Evolutionary conservation across 352 stramenopile genomes (phyloP).

Genomic region (Labyrinthula sp.): DNA sequence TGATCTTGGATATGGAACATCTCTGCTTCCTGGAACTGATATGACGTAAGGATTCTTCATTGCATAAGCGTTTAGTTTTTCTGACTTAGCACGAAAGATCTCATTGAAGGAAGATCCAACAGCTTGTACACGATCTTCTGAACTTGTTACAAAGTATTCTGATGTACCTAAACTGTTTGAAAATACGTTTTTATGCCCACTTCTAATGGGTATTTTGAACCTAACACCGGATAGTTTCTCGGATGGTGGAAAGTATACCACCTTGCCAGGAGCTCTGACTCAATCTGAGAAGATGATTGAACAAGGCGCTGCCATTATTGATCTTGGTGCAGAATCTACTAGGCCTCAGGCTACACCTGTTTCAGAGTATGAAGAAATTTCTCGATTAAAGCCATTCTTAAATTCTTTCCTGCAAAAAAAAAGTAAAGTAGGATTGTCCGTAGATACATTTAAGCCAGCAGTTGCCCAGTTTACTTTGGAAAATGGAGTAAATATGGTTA

Average conservation of each 20-base stretch:
- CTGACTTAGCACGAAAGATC: slow-evolving; percentile 7
- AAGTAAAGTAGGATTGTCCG: slow-evolving; percentile 54
- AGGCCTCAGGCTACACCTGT: slow-evolving; percentile 73
- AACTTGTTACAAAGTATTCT: background rate
- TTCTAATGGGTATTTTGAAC: slow-evolving; percentile 95
- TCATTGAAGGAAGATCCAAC: slow-evolving; percentile 8
- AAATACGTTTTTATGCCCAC: slow-evolving; percentile 28
- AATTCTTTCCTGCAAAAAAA: slow-evolving; percentile 43
- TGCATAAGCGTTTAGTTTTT: background rate
- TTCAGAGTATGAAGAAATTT: slow-evolving; percentile 61
- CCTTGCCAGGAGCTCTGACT: slow-evolving; percentile 43
- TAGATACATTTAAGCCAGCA: slow-evolving; percentile 78
- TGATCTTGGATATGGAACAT: slow-evolving; percentile 56
- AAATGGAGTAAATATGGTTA: slow-evolving; percentile 81
- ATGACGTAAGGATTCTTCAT: background rate
- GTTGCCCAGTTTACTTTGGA: slow-evolving; percentile 64
- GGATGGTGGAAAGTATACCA: slow-evolving; percentile 54
- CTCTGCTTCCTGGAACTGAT: slow-evolving; percentile 13
- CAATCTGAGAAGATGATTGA: slow-evolving; percentile 60
- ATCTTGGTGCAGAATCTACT: slow-evolving; percentile 94
- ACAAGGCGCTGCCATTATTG: slow-evolving; percentile 73
- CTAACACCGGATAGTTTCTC: slow-evolving; percentile 96
- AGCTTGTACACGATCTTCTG: slow-evolving; percentile 12
- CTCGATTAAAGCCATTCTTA: slow-evolving; percentile 76
- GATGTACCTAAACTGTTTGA: background rate